phyloP scores from a whole-genome alignment of 2,329 filamentous ascomycete species.

The Furcasterigmium furcatum region DNA sequence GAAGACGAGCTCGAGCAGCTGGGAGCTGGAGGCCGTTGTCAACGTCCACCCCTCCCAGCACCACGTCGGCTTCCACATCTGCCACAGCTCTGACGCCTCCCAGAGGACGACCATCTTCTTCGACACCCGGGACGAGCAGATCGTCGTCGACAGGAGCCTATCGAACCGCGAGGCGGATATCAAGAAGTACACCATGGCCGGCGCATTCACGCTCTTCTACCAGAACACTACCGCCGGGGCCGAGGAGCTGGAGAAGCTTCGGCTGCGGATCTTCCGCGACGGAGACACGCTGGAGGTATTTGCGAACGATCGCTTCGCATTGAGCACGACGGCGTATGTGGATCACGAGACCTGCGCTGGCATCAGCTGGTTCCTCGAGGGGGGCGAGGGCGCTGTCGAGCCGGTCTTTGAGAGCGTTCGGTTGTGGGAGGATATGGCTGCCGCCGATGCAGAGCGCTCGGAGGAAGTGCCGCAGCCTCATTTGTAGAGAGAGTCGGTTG shows the following conservation, averaged over 20 bases:
- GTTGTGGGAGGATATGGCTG: slow-evolving; percentile 1
- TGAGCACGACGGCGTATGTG: slow-evolving; percentile 33
- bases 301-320: slow-evolving; percentile 36
- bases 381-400: not conserved
- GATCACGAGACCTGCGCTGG: slow-evolving; percentile 9
- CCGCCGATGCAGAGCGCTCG: not conserved
- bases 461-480: not conserved
- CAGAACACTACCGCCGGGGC: slow-evolving; percentile 8
- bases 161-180: slow-evolving; percentile 26
- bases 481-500: not conserved
- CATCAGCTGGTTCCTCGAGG: slow-evolving; percentile 20
- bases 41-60: slow-evolving; percentile 8
- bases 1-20: slow-evolving; percentile 8
- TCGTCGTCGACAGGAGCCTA: slow-evolving; percentile 32
- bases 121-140: slow-evolving; percentile 29
- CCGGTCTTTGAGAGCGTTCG: slow-evolving; percentile 12
- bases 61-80: slow-evolving; percentile 17
- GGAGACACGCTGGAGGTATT: slow-evolving; percentile 40
- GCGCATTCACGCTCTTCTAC: slow-evolving; percentile 44
- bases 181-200: slow-evolving; percentile 28
- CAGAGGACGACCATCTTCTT: slow-evolving; percentile 34
- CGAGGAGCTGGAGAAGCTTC: slow-evolving; percentile 27
- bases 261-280: slow-evolving; percentile 38
- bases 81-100: slow-evolving; percentile 19
- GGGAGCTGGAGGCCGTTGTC: slow-evolving; percentile 21